Percentiles rank a stretch among this genome's conserved stretches.
Evolutionary conservation across 306 rosid species (phyloP).

Genomic region (Carpinus fangiana): DNA sequence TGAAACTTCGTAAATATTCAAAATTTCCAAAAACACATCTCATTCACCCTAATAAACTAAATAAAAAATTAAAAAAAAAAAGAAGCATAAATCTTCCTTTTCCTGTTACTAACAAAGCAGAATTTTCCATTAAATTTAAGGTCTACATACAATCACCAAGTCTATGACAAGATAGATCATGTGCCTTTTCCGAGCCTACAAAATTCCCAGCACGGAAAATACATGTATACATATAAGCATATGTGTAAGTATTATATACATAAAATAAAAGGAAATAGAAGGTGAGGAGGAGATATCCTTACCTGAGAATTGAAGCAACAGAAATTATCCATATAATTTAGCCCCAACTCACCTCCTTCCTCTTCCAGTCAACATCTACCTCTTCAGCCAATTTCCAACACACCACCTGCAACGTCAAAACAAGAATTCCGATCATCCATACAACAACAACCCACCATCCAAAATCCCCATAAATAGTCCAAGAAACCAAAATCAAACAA

Average conservation of each 20-base stretch:
- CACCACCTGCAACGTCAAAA: slow-evolving; percentile 29
- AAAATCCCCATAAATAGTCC: slow-evolving; percentile 9
- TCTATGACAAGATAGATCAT: background rate
- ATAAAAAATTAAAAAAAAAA: too few relatives aligned
- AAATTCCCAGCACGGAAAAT: slow-evolving; percentile 5
- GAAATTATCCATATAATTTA: slow-evolving; percentile 65
- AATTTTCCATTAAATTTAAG: background rate
- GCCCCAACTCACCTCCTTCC: slow-evolving; percentile 47
- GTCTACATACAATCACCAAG: background rate
- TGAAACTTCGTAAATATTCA: background rate
- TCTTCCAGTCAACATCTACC: slow-evolving; percentile 55
- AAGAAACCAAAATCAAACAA: background rate
- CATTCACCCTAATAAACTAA: background rate
- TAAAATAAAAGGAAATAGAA: background rate
- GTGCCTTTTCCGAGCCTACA: background rate
- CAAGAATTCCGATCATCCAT: slow-evolving; percentile 39
- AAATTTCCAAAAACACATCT: background rate
- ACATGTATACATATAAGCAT: slow-evolving; percentile 9
- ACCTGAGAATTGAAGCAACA: slow-evolving; percentile 86
- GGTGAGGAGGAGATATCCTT: slow-evolving; percentile 31
- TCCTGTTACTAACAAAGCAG: background rate
- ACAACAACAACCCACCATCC: slow-evolving; percentile 24
- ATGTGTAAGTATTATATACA: background rate
- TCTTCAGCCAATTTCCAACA: slow-evolving; percentile 31
- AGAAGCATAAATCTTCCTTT: background rate